Percentiles rank a stretch among this genome's conserved stretches.
These are phyloP conservation scores for Yarrowia keelungensis DNA, from an alignment of 805 yeast genomes.

Conservation along the genomic window DNA sequence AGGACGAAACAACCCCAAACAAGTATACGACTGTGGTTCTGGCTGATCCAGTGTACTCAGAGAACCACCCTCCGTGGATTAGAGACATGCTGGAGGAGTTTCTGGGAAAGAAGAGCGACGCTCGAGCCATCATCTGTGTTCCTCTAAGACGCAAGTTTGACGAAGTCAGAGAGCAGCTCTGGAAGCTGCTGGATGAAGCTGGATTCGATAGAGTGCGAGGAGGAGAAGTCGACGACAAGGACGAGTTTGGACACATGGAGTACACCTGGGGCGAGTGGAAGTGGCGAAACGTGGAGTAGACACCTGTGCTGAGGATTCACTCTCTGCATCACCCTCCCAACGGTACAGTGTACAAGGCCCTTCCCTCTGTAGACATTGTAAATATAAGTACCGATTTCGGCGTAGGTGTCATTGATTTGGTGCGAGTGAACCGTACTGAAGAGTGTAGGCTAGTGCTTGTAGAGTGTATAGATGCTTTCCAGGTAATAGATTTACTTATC, in stretches of 20 bases:
- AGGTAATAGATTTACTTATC: not conserved
- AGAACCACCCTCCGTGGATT: constrained; percentile 79
- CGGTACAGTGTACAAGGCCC: not conserved
- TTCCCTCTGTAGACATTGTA: not conserved
- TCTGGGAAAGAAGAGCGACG: constrained; percentile 48
- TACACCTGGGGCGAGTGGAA: constrained; percentile 50
- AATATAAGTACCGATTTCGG: constrained; percentile 20
- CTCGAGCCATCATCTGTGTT: constrained; percentile 70
- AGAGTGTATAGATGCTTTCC: not conserved
- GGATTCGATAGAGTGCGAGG: constrained; percentile 50
- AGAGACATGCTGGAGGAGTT: constrained; percentile 63
- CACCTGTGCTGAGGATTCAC: too few species aligned
- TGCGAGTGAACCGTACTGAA: not conserved
- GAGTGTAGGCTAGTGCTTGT: not conserved
- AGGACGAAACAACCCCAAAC: constrained; percentile 45
- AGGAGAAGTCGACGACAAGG: constrained; percentile 68
- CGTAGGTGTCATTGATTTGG: constrained; percentile 30
- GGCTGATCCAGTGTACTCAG: constrained; percentile 89
- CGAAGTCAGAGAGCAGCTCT: constrained; percentile 65
- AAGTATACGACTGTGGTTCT: constrained; percentile 67
- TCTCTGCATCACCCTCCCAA: not conserved
- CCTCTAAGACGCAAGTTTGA: constrained; percentile 77
- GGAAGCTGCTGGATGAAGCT: constrained; percentile 57
- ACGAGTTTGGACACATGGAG: constrained; percentile 80
- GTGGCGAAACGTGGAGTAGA: not conserved